These are phyloP conservation scores for Phytophthora pluvialis DNA, from an alignment of 352 stramenopile genomes.

Conservation along the genomic window DNA sequence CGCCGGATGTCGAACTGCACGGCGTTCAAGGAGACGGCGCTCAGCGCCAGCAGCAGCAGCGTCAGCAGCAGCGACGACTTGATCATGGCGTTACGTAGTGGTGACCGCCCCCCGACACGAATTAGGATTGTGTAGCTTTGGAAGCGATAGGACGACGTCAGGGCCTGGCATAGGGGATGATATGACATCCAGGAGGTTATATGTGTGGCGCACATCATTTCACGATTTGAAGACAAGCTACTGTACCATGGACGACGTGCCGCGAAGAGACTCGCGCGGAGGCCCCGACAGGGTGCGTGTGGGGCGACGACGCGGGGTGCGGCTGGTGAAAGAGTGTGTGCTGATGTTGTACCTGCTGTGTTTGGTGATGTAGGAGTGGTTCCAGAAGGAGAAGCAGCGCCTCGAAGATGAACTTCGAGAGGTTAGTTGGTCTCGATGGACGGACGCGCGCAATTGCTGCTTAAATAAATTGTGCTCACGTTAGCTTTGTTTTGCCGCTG, in stretches of 20 bases:
- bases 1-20: slow-evolving; percentile 84
- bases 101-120: slow-evolving; percentile 6
- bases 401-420: slow-evolving; percentile 78
- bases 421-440: slow-evolving; percentile 30
- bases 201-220: slow-evolving; percentile 3
- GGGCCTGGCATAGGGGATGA: slow-evolving; percentile 2
- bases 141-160: slow-evolving; percentile 25
- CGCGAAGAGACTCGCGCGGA: slow-evolving; percentile 35
- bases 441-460: not conserved
- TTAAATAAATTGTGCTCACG: not conserved
- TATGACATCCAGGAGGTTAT: not conserved
- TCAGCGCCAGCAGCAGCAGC: slow-evolving; percentile 43
- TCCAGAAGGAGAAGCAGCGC: slow-evolving; percentile 68
- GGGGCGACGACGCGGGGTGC: not conserved
- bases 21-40: slow-evolving; percentile 33
- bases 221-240: not conserved
- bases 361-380: slow-evolving; percentile 55
- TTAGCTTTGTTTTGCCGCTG: slow-evolving; percentile 1
- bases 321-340: not conserved
- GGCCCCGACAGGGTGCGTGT: slow-evolving; percentile 33
- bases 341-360: slow-evolving; percentile 11
- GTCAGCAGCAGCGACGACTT: slow-evolving; percentile 37
- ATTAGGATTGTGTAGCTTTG: slow-evolving; percentile 29
- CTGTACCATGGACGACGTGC: slow-evolving; percentile 26
- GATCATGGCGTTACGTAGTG: slow-evolving; percentile 14